Conservation (phyloP, 176 grass and related monocot species). For the Pontederia paniculata region DNA sequence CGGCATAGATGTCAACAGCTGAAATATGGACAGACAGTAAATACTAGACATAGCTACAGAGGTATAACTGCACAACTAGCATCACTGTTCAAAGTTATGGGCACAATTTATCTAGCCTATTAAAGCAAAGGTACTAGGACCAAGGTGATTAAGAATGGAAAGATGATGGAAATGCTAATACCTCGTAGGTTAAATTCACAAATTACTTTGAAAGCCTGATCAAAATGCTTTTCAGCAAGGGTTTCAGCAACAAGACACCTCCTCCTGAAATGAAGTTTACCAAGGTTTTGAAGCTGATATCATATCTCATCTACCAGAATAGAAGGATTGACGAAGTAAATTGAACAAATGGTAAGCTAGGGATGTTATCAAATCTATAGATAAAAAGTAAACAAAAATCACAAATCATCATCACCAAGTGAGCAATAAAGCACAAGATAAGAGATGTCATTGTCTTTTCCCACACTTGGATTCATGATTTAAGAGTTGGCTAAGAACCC, state of each 20-base stretch:
- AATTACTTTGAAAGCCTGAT: conserved; percentile 85
- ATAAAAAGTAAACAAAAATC: too few species aligned
- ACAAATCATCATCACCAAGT: too few species aligned
- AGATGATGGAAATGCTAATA: conserved; percentile 12
- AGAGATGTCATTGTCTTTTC: too few species aligned
- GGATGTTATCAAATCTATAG: too few species aligned
- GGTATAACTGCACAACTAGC: neutral
- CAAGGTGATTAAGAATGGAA: neutral
- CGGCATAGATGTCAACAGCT: conserved; percentile 96
- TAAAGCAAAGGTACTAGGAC: neutral
- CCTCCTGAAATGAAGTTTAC: conserved; percentile 45
- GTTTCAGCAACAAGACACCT: conserved; percentile 84
- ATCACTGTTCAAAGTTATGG: neutral
- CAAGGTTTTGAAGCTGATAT: neutral
- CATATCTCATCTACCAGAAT: too few species aligned
- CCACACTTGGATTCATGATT: too few species aligned
- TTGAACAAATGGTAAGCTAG: too few species aligned
- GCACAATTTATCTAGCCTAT: neutral
- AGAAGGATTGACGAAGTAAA: too few species aligned
- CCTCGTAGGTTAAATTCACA: conserved; percentile 88
- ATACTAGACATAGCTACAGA: neutral
- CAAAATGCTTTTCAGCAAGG: conserved; percentile 90
- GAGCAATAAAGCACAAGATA: too few species aligned
- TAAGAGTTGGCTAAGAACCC: too few species aligned
- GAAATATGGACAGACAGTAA: conserved; percentile 18